These are phyloP conservation scores for Dothideomycetes sp. DNA, from an alignment of 2,329 filamentous ascomycete genomes.

Conservation along the genomic window DNA sequence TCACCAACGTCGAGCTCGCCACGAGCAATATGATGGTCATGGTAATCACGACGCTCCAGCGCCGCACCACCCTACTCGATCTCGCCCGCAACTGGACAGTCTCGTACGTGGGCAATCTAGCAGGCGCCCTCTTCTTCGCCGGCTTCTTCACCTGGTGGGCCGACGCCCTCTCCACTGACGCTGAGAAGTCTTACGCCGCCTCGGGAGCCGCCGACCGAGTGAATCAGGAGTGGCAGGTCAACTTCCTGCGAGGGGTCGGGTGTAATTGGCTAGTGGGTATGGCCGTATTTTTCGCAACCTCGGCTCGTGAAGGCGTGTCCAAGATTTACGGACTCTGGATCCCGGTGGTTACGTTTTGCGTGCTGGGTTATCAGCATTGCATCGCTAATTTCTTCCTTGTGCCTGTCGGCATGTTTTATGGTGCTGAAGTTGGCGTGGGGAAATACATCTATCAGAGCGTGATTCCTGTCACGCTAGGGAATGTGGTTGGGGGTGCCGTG, in stretches of 20 bases:
- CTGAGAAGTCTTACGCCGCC: slow-evolving; percentile 6
- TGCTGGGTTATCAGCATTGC: slow-evolving; percentile 14
- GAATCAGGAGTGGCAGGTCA: slow-evolving; percentile 7
- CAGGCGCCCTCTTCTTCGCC: slow-evolving; percentile 11
- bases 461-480: slow-evolving; percentile 11
- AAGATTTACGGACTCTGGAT: slow-evolving; percentile 18
- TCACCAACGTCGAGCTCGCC: slow-evolving; percentile 12
- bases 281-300: slow-evolving; percentile 14
- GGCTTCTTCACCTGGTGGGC: slow-evolving; percentile 12
- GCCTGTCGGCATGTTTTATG: slow-evolving; percentile 19
- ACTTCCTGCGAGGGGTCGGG: slow-evolving; percentile 17
- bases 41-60: slow-evolving; percentile 9
- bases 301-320: slow-evolving; percentile 13
- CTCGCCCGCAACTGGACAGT: slow-evolving; percentile 10
- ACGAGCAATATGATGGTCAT: slow-evolving; percentile 15
- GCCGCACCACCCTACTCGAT: slow-evolving; percentile 9
- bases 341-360: slow-evolving; percentile 15
- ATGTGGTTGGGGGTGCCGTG: slow-evolving; percentile 9
- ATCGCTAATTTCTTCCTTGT: slow-evolving; percentile 15
- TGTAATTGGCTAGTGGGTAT: slow-evolving; percentile 17
- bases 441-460: slow-evolving; percentile 24
- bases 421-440: slow-evolving; percentile 27
- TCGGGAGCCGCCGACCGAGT: slow-evolving; percentile 2
- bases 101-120: slow-evolving; percentile 11
- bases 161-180: slow-evolving; percentile 10